A percentile compares a stretch with the other conserved stretches of the same genome.
Evolutionary conservation across 495 filamentous ascomycete genomes (phyloP).

Genomic region (Aeminium ludgeri): DNA sequence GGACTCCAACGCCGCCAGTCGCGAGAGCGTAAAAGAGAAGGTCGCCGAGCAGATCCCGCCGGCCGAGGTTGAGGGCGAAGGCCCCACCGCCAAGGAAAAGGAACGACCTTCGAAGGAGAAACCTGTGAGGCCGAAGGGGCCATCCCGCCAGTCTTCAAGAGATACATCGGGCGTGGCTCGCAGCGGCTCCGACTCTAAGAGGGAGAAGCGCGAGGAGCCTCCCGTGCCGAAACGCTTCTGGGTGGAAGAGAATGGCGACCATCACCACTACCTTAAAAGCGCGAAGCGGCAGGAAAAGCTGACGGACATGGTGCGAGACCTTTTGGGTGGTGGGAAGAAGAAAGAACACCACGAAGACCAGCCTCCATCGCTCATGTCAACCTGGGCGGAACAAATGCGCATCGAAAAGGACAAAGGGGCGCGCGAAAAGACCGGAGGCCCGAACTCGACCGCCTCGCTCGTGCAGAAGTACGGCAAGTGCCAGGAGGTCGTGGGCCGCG

Average conservation of each 20-base stretch:
- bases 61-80: conserved; percentile 12
- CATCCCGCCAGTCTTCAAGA: conserved; percentile 17
- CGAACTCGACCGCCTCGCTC: conserved; percentile 62
- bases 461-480: conserved; percentile 98
- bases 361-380: conserved; percentile 82
- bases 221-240: conserved; percentile 40
- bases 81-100: neutral
- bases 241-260: conserved; percentile 44
- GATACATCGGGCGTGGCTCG: conserved; percentile 16
- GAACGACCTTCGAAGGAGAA: too few relatives aligned
- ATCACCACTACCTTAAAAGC: conserved; percentile 74
- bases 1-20: conserved; percentile 14
- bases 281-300: conserved; percentile 88
- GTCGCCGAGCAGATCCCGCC: conserved; percentile 17
- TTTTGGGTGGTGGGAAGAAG: conserved; percentile 59
- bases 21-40: conserved; percentile 1
- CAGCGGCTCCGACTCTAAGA: conserved; percentile 19
- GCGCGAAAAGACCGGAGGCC: conserved; percentile 57
- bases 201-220: conserved; percentile 15
- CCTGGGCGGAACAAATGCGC: conserved; percentile 88
- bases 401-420: conserved; percentile 65
- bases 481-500: conserved; percentile 93
- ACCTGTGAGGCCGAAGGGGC: neutral
- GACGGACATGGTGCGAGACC: conserved; percentile 71
- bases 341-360: conserved; percentile 53